Percentiles rank a stretch among this genome's conserved stretches.
Evolutionary conservation across 2,329 filamentous ascomycete species (phyloP).

Genomic region (Clonostachys sp.): DNA sequence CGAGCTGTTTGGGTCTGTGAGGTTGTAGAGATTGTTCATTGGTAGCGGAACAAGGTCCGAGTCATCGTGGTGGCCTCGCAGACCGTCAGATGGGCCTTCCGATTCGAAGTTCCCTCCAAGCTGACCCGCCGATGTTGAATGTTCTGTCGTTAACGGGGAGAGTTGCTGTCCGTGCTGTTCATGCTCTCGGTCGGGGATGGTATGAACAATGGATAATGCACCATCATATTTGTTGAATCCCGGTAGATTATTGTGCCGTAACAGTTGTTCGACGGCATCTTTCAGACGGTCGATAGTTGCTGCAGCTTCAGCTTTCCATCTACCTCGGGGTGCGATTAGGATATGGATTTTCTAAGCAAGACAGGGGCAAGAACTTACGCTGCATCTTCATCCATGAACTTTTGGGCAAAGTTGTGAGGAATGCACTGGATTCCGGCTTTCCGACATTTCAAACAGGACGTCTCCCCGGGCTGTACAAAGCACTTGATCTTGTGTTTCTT

Average conservation of each 20-base stretch:
- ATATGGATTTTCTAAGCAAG: neutral
- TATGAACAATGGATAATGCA: neutral
- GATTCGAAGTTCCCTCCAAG: conserved; percentile 5
- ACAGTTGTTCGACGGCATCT: conserved; percentile 7
- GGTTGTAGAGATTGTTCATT: conserved; percentile 10
- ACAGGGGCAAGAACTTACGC: conserved; percentile 1
- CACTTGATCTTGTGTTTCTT: conserved; percentile 10
- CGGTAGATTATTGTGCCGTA: conserved; percentile 7
- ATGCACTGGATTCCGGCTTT: conserved; percentile 7
- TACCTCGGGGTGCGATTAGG: neutral
- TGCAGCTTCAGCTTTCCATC: conserved; percentile 8
- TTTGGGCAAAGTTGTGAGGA: conserved; percentile 9
- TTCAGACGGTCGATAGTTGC: conserved; percentile 6
- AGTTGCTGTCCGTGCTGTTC: neutral
- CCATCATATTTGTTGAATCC: conserved; percentile 1
- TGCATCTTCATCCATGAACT: conserved; percentile 10
- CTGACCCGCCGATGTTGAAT: neutral
- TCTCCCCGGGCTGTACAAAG: conserved; percentile 3
- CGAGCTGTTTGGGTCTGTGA: conserved; percentile 8
- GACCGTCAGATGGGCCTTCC: conserved; percentile 7
- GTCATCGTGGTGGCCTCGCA: conserved; percentile 6
- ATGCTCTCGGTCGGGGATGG: neutral
- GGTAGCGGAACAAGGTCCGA: conserved; percentile 7
- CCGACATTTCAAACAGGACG: conserved; percentile 6
- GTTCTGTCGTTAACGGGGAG: conserved; percentile 1